Base-by-base conservation (phyloP, 305 asterid genomes). In the Solanum chacoense region DNA sequence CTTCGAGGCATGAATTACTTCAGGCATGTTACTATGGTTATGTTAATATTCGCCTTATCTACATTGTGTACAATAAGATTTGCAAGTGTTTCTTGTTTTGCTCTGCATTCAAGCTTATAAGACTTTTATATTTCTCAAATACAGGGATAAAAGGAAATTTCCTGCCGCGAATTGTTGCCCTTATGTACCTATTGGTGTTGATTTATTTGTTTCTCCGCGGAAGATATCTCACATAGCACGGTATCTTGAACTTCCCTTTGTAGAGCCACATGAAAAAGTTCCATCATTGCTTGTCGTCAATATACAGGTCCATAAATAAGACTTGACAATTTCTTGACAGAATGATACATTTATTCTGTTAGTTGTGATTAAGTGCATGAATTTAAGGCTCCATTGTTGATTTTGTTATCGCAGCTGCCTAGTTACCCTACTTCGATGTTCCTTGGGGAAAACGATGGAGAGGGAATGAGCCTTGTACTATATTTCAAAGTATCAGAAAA, bases 191-290 rank as follows among this genome's bases (percentile, higher is more conserved):
- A 91, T 94, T 65, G 98, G 98, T 6, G 92, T 94, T 84, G 98
- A 96, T 90, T 87, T 95, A 85, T 97, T 96, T 37, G 94, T 95
- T 45, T 93, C 93, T 90, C 94, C 94, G 6, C 86, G 88, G 83
- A 97, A 97, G 91, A 93, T 97, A 84, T 89, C 95, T 89, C 98
- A 97, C 79, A 94, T 96, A 50, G 98, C 98, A n/a, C 92, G 92
- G 91, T 94, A 93, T 89, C 88, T 97, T 90, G 93, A 95, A 42
- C 98, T 97, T 90, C 98, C 98, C 11, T 76, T 24, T 65, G 89
- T 91, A 35, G 86, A 90, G 22, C 71, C 95, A 80, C 91, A 92
- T 86, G 88, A 85, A 32, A 92, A 94, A 91, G 89, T 97, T 65
- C 99, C 99, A 69, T 92, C 98, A 20, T 77, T 97, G 22, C 90